Evolutionary conservation across 257 asterid species (phyloP).

Genomic region (Haberlea rhodopensis): DNA sequence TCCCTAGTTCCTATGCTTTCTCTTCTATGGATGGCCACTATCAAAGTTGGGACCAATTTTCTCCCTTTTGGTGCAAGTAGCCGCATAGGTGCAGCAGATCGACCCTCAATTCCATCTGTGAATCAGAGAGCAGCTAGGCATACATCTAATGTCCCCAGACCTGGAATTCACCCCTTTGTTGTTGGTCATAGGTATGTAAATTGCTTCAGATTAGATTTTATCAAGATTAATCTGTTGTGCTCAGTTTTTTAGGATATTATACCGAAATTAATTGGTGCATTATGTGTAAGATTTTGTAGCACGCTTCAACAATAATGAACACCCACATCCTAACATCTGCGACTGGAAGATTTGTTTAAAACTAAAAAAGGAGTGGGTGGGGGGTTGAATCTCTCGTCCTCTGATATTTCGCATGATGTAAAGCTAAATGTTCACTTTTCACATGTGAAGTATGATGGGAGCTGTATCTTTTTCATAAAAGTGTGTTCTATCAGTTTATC

Average conservation of each 20-base stretch:
- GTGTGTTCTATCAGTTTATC: too few relatives aligned
- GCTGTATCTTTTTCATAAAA: background rate
- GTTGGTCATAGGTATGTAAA: constrained; percentile 62
- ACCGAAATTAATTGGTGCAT: background rate
- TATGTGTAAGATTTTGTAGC: too few relatives aligned
- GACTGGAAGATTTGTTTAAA: too few relatives aligned
- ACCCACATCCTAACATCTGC: too few relatives aligned
- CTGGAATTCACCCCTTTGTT: constrained; percentile 58
- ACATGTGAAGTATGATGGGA: background rate
- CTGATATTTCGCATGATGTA: too few relatives aligned
- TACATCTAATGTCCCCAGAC: constrained; percentile 53
- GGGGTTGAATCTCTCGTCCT: too few relatives aligned
- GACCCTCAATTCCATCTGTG: constrained; percentile 47
- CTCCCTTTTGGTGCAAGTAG: constrained; percentile 43
- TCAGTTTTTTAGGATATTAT: too few relatives aligned
- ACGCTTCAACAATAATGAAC: too few relatives aligned
- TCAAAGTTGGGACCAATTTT: constrained; percentile 61
- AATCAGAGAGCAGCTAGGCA: constrained; percentile 57
- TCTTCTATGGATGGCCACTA: constrained; percentile 60
- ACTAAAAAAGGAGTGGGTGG: too few relatives aligned
- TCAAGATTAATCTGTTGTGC: background rate
- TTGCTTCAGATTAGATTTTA: constrained; percentile 12
- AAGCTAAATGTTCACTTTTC: background rate
- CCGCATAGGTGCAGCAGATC: constrained; percentile 54
- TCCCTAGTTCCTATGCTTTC: constrained; percentile 54